Conservation (phyloP, 805 yeast species). For the Lipomyces kockii region DNA sequence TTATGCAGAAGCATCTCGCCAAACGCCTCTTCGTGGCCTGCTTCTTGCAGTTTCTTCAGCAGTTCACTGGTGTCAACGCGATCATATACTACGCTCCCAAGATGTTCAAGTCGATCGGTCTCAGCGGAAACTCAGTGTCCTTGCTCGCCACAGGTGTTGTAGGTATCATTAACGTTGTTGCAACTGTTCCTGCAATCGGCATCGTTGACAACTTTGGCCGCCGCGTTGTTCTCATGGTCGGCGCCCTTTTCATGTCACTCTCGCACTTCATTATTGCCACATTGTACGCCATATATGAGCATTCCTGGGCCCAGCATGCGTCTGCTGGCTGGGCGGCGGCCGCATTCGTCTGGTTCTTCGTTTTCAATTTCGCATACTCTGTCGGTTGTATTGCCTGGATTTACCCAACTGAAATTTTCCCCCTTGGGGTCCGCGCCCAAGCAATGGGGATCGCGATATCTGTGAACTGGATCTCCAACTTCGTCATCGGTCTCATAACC, state of each 20-base stretch:
- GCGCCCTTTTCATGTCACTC: conserved; percentile 65
- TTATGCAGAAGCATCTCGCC: conserved; percentile 25
- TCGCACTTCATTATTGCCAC: conserved; percentile 48
- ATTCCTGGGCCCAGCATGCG: conserved; percentile 46
- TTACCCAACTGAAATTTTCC: conserved; percentile 68
- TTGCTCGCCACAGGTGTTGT: conserved; percentile 51
- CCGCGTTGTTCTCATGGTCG: conserved; percentile 62
- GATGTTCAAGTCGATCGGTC: conserved; percentile 54
- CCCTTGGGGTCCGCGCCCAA: conserved; percentile 69
- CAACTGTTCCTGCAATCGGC: conserved; percentile 61
- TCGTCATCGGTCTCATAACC: conserved; percentile 50
- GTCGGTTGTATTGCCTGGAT: conserved; percentile 52
- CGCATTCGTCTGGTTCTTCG: conserved; percentile 37
- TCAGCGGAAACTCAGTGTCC: conserved; percentile 54
- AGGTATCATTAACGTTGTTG: conserved; percentile 54
- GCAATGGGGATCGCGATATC: conserved; percentile 66
- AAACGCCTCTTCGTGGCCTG: conserved; percentile 33
- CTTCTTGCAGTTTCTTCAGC: conserved; percentile 38
- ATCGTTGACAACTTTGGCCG: conserved; percentile 68
- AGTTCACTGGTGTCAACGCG: conserved; percentile 53
- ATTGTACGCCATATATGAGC: conserved; percentile 50
- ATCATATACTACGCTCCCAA: conserved; percentile 55
- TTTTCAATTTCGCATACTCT: conserved; percentile 40
- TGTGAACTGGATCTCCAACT: conserved; percentile 70
- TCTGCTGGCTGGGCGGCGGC: conserved; percentile 39